Evolutionary conservation across 1,139 yeast species (phyloP).

Genomic region (Kluyveromyces sp.): DNA sequence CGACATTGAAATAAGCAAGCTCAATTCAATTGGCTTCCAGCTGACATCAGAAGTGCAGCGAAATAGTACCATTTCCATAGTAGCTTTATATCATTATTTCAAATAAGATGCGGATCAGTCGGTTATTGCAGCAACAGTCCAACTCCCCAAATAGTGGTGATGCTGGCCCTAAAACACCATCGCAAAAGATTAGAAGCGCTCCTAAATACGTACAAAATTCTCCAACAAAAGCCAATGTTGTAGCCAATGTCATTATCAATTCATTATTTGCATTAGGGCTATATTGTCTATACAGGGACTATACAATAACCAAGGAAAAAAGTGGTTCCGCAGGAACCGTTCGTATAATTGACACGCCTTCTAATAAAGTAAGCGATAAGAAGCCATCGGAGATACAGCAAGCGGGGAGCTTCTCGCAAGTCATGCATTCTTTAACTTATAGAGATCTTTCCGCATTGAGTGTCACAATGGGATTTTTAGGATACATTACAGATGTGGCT

Average conservation of each 20-base stretch:
- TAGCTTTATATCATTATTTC: background rate
- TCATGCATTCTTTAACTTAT: constrained; percentile 12
- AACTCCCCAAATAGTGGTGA: background rate
- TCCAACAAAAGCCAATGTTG: constrained; percentile 11
- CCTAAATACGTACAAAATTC: constrained; percentile 11
- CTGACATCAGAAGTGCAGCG: background rate
- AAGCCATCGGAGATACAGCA: constrained; percentile 8
- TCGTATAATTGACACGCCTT: constrained; percentile 12
- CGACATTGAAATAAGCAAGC: too few relatives aligned
- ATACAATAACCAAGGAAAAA: constrained; percentile 8
- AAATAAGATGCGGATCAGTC: background rate
- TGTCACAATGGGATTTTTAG: constrained; percentile 17
- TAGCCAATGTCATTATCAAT: constrained; percentile 12
- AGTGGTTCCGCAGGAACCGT: constrained; percentile 7
- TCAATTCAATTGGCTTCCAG: too few relatives aligned
- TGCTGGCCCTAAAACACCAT: background rate
- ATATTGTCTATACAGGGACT: constrained; percentile 15
- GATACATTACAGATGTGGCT: constrained; percentile 16
- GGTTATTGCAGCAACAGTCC: background rate
- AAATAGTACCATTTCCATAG: too few relatives aligned
- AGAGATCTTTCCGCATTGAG: constrained; percentile 16
- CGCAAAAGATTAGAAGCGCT: background rate
- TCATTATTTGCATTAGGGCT: constrained; percentile 15
- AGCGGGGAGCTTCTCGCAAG: constrained; percentile 5
- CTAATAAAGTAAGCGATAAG: constrained; percentile 10